Evolutionary conservation across 768 basidiomycete species (phyloP), one percentile per base, ranked within the genome.

Genomic region (Kwoniella sp.): DNA sequence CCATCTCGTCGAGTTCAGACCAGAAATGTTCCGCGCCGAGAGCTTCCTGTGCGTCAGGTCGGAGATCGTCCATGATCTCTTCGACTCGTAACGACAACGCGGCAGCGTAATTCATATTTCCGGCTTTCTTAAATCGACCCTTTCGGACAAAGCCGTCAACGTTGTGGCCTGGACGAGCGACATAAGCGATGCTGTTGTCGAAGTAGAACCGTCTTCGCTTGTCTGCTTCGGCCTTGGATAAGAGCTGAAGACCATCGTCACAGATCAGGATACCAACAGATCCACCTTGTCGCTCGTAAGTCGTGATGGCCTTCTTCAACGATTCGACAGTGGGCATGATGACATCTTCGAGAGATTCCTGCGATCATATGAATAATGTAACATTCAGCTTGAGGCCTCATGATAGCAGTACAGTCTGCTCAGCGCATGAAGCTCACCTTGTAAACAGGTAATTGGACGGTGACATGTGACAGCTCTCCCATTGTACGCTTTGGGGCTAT

Each of bases 261-360:
- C 90, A 89, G 17, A 93, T 82, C 49, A 92, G 83, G 74, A 93
- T 90, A 26, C 86, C 78, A 10, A 88, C 90, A 0, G 88, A 88
- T 5, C 90, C 90, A 52, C 91, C 90, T 78, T 93, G 91, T n/a
- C 90, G 84, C 5, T 91, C 90, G 73, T 92, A 91, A n/a, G 89
- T 90, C 77, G 90, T 89, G 87, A 91, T 91, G 0, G 90, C 90
- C 81, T 87, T 88, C 80, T 91, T 91, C 66, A 88, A 81, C 0
- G 88, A 91, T 71, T 84, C 84, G 3, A 93, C 86, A 19, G 71
- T 68, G 19, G 81, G 83, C 64, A 68, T 84, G 80, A 86, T 81
- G 64, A 86, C 85, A 1, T 79, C 80, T 0, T 85, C 83, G n/a
- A 86, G 73, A 19, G 68, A 68, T 67, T 77, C 76, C 63, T 70